Evolutionary conservation across 257 asterid species (phyloP), one percentile per base, ranked within the genome.

Genomic region (Verbena officinalis): DNA sequence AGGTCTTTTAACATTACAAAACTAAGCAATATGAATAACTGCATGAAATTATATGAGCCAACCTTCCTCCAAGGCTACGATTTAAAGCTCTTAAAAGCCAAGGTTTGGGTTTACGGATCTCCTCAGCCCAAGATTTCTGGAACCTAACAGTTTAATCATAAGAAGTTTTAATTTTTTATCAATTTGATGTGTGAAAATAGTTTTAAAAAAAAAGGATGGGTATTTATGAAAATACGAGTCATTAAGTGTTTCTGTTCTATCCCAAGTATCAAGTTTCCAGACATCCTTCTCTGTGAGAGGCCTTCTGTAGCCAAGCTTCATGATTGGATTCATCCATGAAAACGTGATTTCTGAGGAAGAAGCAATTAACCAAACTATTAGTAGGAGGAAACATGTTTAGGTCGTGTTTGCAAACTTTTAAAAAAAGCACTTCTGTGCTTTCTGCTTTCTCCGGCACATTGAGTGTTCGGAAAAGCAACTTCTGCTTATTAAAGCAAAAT

Each of bases 241-340:
- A 62, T 83, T 79, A 39, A 94, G 97, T 69, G 95, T 86, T 77
- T 90, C 96, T 39, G 99, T 90, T 75, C 55, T 78, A 68, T 94
- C 99, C 99, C 97, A 94, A 34, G 81, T 77, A 77, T 94, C 99
- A 65, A 94, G 91, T 73, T 84, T 81, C 99, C 97, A 94, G n/a
- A 94, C 88, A 84, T 94, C 99, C 80, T 81, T 90, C 69, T 90
- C 97, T 8, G 95, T 90, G 59, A 94, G 90, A 65, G 99, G 99
- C 78, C 91, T 80, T 82, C 42, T 94, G 67, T 80, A 85, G 58
- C 99, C 99, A 36, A 86, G 89, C 82, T 80, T 61, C 99, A 94
- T 86, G 73, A 94, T 77, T 43, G 84, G 89, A 79, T 76, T 80
- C 91, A 91, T 84, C 98, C 98, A 91, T 23, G 83, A 73, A 61